Percentiles rank a stretch among this genome's conserved stretches.
Conservation (phyloP, 2,329 filamentous ascomycete genomes). For the Aspergillus luchuensis region DNA sequence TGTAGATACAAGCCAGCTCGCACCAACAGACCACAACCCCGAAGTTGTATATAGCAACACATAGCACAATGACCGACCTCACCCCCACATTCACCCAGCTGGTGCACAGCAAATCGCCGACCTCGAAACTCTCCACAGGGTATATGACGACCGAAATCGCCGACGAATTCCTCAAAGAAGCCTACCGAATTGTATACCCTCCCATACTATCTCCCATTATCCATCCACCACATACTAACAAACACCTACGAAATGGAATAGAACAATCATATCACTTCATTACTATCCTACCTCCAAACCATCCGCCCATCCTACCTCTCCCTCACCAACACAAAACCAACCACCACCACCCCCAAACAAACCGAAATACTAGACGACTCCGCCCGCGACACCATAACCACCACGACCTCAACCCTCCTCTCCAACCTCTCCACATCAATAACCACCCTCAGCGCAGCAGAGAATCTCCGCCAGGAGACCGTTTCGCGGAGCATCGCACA, state of each 20-base stretch:
- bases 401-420: conserved; percentile 80
- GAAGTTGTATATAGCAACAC: not conserved
- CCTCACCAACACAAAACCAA: conserved; percentile 36
- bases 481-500: conserved; percentile 69
- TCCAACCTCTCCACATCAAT: conserved; percentile 84
- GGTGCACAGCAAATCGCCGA: conserved; percentile 25
- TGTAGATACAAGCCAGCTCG: not conserved
- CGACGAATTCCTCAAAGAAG: conserved; percentile 90
- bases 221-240: not conserved
- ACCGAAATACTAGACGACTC: conserved; percentile 69
- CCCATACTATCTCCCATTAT: not conserved
- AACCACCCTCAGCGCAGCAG: conserved; percentile 75
- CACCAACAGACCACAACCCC: not conserved
- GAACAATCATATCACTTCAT: conserved; percentile 81
- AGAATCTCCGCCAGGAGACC: conserved; percentile 77
- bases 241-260: conserved; percentile 40
- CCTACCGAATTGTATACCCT: conserved; percentile 71
- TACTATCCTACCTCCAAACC: conserved; percentile 76
- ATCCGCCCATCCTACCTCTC: conserved; percentile 92
- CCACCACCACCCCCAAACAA: conserved; percentile 60
- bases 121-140: not conserved
- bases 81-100: conserved; percentile 41
- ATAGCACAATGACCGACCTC: conserved; percentile 44
- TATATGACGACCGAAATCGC: conserved; percentile 47
- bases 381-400: conserved; percentile 84